Evolutionary conservation across 768 basidiomycete species (phyloP), one percentile per base, ranked within the genome.

Genomic region (Boletus sp.): DNA sequence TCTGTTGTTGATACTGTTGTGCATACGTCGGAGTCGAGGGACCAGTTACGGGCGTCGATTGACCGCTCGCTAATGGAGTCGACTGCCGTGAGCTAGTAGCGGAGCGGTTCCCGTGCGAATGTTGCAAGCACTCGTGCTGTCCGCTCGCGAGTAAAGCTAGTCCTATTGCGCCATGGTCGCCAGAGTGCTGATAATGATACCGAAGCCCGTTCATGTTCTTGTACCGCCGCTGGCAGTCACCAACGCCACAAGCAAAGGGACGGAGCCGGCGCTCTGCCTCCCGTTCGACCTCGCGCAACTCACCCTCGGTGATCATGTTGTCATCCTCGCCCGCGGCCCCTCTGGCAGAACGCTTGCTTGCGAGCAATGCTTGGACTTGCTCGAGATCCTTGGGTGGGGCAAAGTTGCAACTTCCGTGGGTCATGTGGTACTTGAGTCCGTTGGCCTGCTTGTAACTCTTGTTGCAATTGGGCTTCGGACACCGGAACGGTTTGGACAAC

Each of bases 121-220:
- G 67, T 51, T 71, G 72, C 23, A 83, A 55, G 57, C 80, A 82
- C 53, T 81, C 80, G 63, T 84, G 88, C 60, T 84, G 76, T 4
- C 90, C 89, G 49, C 81, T 82, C 4, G 91, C 90, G 41, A 98
- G 79, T 63, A 97, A 74, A 41, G 85, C 83, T 0, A 98, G 77
- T 6, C 97, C 97, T 39, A 92, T 79, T 7, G 89, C 87, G 4
- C 96, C 96, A 70, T 98, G 97, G 40, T 94, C 93, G 11, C 95
- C 96, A 21, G 89, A 89, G 72, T 98, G 96, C 71, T 94, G 90
- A 68, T 98, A 98, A 72, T 98, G 96, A 59, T 98, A 98, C 64
- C 90, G 74, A 57, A 98, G 75, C 0, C 96, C 96, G 70, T 98
- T 98, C 94, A 98, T 96, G 68, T 99, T 98, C 81, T 98, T 94